phyloP scores from a whole-genome alignment of 225 moss, liverwort and hornwort species.

The Sphagnum tenellum region DNA sequence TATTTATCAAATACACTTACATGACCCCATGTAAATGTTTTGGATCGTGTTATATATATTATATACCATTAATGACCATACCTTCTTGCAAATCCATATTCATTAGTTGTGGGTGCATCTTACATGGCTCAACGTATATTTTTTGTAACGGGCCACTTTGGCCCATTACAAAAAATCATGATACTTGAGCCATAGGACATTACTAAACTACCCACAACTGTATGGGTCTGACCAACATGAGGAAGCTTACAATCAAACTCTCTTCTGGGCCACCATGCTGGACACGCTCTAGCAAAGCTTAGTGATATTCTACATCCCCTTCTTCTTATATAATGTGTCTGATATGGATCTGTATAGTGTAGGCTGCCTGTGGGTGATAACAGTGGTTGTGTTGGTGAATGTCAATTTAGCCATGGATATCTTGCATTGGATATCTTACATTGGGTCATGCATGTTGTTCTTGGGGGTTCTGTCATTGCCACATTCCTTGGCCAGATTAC shows the following conservation, averaged over 20 bases:
- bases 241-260: slow-evolving; percentile 61
- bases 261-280: slow-evolving; percentile 78
- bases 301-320: slow-evolving; percentile 71
- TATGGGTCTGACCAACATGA: slow-evolving; percentile 71
- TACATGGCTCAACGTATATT: too few relatives aligned
- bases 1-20: too few relatives aligned
- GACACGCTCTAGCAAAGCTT: slow-evolving; percentile 88
- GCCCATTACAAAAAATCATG: too few relatives aligned
- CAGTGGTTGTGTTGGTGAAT: slow-evolving; percentile 76
- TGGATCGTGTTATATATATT: too few relatives aligned
- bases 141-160: too few relatives aligned
- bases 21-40: too few relatives aligned
- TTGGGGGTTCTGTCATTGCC: slow-evolving; percentile 66
- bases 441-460: slow-evolving; percentile 51
- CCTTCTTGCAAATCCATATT: too few relatives aligned
- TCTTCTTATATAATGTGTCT: slow-evolving; percentile 31
- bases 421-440: slow-evolving; percentile 71
- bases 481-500: slow-evolving; percentile 54
- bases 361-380: slow-evolving; percentile 65
- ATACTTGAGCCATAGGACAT: slow-evolving; percentile 53
- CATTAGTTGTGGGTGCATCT: too few relatives aligned
- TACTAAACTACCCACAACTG: slow-evolving; percentile 47
- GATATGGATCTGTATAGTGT: slow-evolving; percentile 58
- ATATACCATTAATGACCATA: too few relatives aligned
- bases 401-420: slow-evolving; percentile 84